Percentiles rank a stretch among this genome's conserved stretches.
These are phyloP conservation scores for Verbena officinalis DNA, from an alignment of 257 asterid species.

Conservation along the genomic window DNA sequence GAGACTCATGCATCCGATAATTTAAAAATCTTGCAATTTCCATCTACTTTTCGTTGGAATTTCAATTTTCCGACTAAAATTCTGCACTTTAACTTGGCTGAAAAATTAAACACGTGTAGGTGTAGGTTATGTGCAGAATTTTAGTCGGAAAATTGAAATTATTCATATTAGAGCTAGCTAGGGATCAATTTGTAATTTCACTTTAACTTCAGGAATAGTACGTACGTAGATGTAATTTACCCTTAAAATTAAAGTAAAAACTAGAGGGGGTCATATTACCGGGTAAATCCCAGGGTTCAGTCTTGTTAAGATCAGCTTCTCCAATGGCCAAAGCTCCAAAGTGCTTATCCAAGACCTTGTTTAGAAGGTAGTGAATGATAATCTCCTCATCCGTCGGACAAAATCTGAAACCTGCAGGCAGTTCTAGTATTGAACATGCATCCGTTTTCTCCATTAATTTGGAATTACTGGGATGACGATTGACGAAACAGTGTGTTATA, in stretches of 20 bases:
- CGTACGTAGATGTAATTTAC: too few relatives aligned
- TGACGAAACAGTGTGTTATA: not conserved
- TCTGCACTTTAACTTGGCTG: too few relatives aligned
- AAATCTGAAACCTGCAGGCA: conserved; percentile 79
- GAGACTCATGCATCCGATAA: too few relatives aligned
- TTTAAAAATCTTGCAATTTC: too few relatives aligned
- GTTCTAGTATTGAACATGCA: not conserved
- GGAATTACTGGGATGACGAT: not conserved
- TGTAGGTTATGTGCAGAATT: too few relatives aligned
- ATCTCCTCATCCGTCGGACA: conserved; percentile 77
- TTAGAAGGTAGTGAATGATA: conserved; percentile 53
- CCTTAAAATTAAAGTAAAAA: not conserved
- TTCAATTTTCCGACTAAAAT: too few relatives aligned
- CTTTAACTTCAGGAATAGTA: too few relatives aligned
- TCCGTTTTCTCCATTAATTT: conserved; percentile 16
- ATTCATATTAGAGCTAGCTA: too few relatives aligned
- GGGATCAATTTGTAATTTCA: too few relatives aligned
- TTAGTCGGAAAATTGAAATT: too few relatives aligned
- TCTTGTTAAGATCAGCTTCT: conserved; percentile 70
- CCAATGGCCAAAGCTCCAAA: conserved; percentile 52
- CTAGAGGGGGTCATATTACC: conserved; percentile 35
- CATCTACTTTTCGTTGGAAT: too few relatives aligned
- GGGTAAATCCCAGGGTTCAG: conserved; percentile 89
- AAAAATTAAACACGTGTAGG: too few relatives aligned
- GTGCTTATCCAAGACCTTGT: conserved; percentile 47